Evolutionary conservation across 495 filamentous ascomycete species (phyloP), one percentile per base, ranked within the genome.

Genomic region (Penicillium pancosmium): DNA sequence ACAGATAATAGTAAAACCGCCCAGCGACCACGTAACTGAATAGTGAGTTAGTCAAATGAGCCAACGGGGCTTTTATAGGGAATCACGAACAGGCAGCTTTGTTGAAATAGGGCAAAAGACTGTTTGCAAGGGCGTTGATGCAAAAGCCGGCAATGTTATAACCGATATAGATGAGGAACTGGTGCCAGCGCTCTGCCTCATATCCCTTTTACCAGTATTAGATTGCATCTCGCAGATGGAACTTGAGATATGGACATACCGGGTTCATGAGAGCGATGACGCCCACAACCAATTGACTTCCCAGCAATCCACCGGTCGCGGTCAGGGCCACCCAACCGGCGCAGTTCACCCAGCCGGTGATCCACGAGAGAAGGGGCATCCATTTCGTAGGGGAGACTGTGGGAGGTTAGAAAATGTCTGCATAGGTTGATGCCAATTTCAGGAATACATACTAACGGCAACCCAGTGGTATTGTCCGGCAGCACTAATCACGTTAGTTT

Each of bases 381-480:
- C 81, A 89, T 48, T 67, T 73, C 62, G 77, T 71, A 19, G 80
- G 75, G 55, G 52, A 54, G 11, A 59, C 57, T 51, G 11, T 5
- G 33, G 6, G 23, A 25, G 10, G 36, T 40, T 38, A 38, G 34
- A 41, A 21, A n/a, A 44, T 12, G 6, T 44, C n/a, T 44, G 16
- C 12, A 40, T 21, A 9, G 3, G 1, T n/a, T 15, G 15, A 10
- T 15, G 31, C 40, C 5, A 54, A 18, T 21, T 36, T 5, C n/a
- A n/a, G 25, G 13, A 6, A 51, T 44, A 71, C 71, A 66, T 63
- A 75, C 70, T 74, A 41, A 71, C 68, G 84, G 88, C 87, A 15
- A 88, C 88, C 89, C 88, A 91, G 69, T 90, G 86, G 60, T 91
- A 91, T 74, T 90, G 87, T 27, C 87, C 87, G 59, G 82, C 81